Percentiles rank a stretch among this genome's conserved stretches.
phyloP scores from a whole-genome alignment of 2,329 filamentous ascomycete species.

The Knoxdaviesia proteae region DNA sequence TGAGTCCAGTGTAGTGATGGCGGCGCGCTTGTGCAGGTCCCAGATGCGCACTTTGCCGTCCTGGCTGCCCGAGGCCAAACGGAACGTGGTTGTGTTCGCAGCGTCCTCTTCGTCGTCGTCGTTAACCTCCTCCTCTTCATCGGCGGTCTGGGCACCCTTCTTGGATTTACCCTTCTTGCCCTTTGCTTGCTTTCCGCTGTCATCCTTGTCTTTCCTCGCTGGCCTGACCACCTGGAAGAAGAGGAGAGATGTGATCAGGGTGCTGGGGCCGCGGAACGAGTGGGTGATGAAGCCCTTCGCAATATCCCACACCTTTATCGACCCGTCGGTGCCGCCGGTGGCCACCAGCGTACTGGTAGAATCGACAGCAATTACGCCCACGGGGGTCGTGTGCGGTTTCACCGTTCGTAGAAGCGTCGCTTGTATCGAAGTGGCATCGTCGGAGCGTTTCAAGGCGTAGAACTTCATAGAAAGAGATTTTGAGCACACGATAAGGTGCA shows the following conservation, averaged over 20 bases:
- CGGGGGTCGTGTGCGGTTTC: constrained; percentile 78
- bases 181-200: constrained; percentile 19
- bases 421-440: constrained; percentile 32
- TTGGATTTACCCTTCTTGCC: constrained; percentile 17
- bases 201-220: constrained; percentile 12
- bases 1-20: constrained; percentile 61
- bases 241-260: constrained; percentile 71
- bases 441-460: constrained; percentile 46
- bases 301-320: constrained; percentile 95
- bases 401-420: constrained; percentile 55
- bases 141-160: constrained; percentile 9
- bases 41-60: constrained; percentile 84
- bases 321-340: constrained; percentile 80
- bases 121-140: constrained; percentile 15
- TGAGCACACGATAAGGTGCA: constrained; percentile 78
- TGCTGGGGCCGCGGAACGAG: constrained; percentile 82
- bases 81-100: constrained; percentile 34
- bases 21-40: constrained; percentile 70
- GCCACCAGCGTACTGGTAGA: constrained; percentile 74
- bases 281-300: constrained; percentile 78
- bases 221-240: constrained; percentile 57
- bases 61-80: constrained; percentile 78
- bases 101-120: constrained; percentile 19
- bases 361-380: constrained; percentile 65
- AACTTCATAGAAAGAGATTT: constrained; percentile 92